Evolutionary conservation across 345 rosid genomes (phyloP), one percentile per base, ranked within the genome.

Genomic region (Carallia brachiata): DNA sequence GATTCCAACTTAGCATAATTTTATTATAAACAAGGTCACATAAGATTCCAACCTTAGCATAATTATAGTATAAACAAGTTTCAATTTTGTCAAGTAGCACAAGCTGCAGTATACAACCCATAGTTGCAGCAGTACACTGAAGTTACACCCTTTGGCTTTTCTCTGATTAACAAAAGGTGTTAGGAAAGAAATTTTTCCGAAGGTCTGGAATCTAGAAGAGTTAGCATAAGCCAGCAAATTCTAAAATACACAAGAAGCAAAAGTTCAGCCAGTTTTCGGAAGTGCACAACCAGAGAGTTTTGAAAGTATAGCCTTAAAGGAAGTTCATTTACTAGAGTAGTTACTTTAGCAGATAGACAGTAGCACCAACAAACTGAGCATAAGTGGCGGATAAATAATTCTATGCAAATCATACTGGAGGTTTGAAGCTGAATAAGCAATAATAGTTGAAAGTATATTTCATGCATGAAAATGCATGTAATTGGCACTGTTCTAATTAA

Each of bases 101-200:
- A 56, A 56, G 62, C 9, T 6, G n/a, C 37, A 10, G 34, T 28
- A 53, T 40, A 12, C 59, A n/a, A 71, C 57, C 63, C 60, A 69
- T 44, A 27, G 34, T 31, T 7, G 4, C 23, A 58, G 64, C 57
- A 65, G 52, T 66, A 52, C 39, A 54, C 1, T 10, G 18, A 36
- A 72, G 48, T 57, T 54, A 60, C 50, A 63, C 62, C 54, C 18
- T 63, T 31, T n/a, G 16, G 50, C 50, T 44, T 44, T 44, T 44
- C 50, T 3, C 50, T 44, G 50, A 44, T 19, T 48, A 15, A 13
- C 36, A 34, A 39, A 6, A 37, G 9, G 7, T 8, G 40, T 37
- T 70, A 60, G 18, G 56, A 37, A n/a, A 61, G 47, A 19, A 34
- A 37, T n/a, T 48, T 39, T 18, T 67, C 39, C 27, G 0, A 31